Evolutionary conservation across 305 asterid species (phyloP).

Genomic region (Petunia hybrid): DNA sequence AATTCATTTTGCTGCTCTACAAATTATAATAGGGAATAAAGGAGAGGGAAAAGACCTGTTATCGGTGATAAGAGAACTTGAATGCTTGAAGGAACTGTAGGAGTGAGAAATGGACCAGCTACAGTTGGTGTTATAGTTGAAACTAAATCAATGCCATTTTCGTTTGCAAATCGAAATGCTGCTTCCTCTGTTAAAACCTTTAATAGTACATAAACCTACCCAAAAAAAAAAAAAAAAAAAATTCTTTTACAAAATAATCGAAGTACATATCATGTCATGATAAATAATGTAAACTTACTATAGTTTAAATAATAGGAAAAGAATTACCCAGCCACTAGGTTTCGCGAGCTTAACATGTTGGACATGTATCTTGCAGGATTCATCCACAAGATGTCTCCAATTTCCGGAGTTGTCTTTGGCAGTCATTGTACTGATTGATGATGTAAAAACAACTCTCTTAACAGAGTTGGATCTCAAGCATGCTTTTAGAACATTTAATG

Average conservation of each 20-base stretch:
- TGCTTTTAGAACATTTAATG: slow-evolving; percentile 73
- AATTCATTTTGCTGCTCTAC: neutral
- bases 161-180: slow-evolving; percentile 66
- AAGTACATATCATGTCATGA: neutral
- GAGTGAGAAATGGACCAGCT: slow-evolving; percentile 82
- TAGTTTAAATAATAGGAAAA: neutral
- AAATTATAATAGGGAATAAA: neutral
- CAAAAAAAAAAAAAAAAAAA: neutral
- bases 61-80: slow-evolving; percentile 76
- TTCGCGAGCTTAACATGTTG: slow-evolving; percentile 61
- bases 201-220: slow-evolving; percentile 67
- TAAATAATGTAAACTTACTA: neutral
- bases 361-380: slow-evolving; percentile 59
- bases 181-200: slow-evolving; percentile 79
- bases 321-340: slow-evolving; percentile 86
- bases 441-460: slow-evolving; percentile 70
- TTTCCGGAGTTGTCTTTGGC: slow-evolving; percentile 68
- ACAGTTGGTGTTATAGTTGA: slow-evolving; percentile 76
- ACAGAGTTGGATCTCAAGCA: slow-evolving; percentile 59
- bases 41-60: slow-evolving; percentile 54
- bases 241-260: neutral
- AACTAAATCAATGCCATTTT: slow-evolving; percentile 68
- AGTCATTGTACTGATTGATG: slow-evolving; percentile 81
- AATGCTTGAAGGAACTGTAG: slow-evolving; percentile 77
- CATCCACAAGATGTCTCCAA: slow-evolving; percentile 70